Conservation (phyloP, 257 asterid species). For the Solanum tarapatanum region DNA sequence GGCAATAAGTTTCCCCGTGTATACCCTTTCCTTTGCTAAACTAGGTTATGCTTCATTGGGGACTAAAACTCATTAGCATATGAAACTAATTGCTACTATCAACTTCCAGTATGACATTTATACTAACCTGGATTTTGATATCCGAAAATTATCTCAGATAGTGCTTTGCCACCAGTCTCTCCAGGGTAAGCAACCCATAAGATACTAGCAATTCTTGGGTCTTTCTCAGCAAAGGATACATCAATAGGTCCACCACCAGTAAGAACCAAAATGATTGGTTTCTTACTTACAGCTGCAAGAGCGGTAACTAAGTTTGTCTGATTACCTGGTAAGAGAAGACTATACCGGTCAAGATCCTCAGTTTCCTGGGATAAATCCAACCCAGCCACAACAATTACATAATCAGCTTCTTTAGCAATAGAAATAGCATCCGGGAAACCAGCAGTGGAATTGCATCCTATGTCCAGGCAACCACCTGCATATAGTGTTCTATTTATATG, state of each 20-base stretch:
- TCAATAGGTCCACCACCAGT: constrained; percentile 92
- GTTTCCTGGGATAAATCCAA: constrained; percentile 80
- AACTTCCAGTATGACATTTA: not conserved
- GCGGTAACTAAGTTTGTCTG: constrained; percentile 46
- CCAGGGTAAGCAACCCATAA: constrained; percentile 98
- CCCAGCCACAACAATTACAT: constrained; percentile 66
- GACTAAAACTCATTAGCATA: not conserved
- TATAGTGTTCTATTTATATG: constrained; percentile 34
- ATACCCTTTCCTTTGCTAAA: not conserved
- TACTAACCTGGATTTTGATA: constrained; percentile 71
- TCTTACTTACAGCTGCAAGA: constrained; percentile 52
- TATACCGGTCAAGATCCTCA: constrained; percentile 78
- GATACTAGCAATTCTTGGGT: constrained; percentile 59
- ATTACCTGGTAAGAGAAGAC: constrained; percentile 87
- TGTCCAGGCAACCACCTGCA: constrained; percentile 63
- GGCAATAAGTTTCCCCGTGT: not conserved
- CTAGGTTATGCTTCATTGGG: not conserved
- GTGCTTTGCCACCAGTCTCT: constrained; percentile 79
- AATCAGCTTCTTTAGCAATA: constrained; percentile 47
- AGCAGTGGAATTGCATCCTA: constrained; percentile 55
- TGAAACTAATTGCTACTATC: not conserved
- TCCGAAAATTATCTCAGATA: constrained; percentile 73
- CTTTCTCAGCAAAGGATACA: constrained; percentile 53
- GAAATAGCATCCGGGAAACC: constrained; percentile 49
- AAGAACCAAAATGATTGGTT: constrained; percentile 66